These are phyloP conservation scores for Rhizopogon rudus DNA, from an alignment of 768 basidiomycete species.

Conservation along the genomic window DNA sequence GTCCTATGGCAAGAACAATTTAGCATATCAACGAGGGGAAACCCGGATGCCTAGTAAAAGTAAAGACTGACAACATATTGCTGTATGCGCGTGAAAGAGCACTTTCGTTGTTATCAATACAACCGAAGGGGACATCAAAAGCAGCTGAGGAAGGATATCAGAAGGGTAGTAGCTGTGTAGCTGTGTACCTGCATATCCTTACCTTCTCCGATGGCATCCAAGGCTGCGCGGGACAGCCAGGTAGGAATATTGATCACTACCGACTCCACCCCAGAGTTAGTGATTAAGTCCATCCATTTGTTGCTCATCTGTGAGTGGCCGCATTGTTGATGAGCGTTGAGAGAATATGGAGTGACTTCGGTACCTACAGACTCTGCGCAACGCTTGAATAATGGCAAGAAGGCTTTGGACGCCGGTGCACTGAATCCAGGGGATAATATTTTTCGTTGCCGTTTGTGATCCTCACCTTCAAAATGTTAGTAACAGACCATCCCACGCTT, in stretches of 20 bases:
- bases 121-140: constrained; percentile 38
- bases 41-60: background rate
- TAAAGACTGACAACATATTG: background rate
- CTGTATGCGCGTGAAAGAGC: constrained; percentile 3
- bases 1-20: background rate
- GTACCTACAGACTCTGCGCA: too few species aligned
- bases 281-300: constrained; percentile 21
- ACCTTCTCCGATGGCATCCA: too few species aligned
- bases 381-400: constrained; percentile 22
- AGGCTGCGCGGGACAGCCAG: too few species aligned
- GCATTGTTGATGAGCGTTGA: background rate
- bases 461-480: constrained; percentile 22
- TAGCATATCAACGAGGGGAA: background rate
- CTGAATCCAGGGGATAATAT: constrained; percentile 55
- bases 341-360: background rate
- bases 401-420: constrained; percentile 44
- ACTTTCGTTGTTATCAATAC: constrained; percentile 22
- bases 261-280: background rate
- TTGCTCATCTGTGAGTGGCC: constrained; percentile 13
- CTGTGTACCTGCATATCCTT: too few species aligned
- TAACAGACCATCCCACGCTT: background rate
- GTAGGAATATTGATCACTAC: constrained; percentile 13
- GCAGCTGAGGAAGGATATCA: too few species aligned
- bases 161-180: too few species aligned
- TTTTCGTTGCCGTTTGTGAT: constrained; percentile 49